These are phyloP conservation scores for Tuber magnatum DNA, from an alignment of 495 filamentous ascomycete genomes.

Conservation along the genomic window DNA sequence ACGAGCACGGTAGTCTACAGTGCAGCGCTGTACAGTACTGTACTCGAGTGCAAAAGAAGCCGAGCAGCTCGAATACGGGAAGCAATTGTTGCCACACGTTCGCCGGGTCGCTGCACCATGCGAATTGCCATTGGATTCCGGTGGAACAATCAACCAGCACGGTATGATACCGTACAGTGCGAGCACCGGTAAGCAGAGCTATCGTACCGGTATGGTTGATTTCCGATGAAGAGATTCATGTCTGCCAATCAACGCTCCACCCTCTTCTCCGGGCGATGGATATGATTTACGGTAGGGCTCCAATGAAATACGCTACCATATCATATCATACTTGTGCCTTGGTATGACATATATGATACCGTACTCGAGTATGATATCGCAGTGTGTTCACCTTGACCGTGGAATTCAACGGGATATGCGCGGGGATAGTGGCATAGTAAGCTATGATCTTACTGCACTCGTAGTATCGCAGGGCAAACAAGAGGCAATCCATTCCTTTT, in stretches of 20 bases:
- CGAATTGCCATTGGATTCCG: neutral
- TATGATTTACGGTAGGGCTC: neutral
- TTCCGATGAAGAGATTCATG: neutral
- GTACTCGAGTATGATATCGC: no score
- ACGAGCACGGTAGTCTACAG: neutral
- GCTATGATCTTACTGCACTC: neutral
- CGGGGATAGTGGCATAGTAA: neutral
- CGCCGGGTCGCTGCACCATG: neutral
- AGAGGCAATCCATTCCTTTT: neutral
- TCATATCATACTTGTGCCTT: no score
- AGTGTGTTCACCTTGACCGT: neutral
- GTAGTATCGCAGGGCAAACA: neutral
- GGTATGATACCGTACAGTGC: no score
- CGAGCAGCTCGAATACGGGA: no score
- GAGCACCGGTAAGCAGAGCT: neutral
- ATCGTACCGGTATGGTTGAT: neutral
- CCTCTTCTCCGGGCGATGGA: neutral
- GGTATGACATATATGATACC: no score
- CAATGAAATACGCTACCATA: neutral
- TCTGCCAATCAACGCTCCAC: neutral
- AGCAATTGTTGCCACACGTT: neutral
- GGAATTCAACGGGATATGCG: neutral
- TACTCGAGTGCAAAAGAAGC: no score
- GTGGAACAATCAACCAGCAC: neutral
- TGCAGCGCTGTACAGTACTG: no score